Percentiles rank a stretch among this genome's conserved stretches.
These are phyloP conservation scores for Aschersonia sp. DNA, from an alignment of 2,329 filamentous ascomycete genomes.

Conservation along the genomic window DNA sequence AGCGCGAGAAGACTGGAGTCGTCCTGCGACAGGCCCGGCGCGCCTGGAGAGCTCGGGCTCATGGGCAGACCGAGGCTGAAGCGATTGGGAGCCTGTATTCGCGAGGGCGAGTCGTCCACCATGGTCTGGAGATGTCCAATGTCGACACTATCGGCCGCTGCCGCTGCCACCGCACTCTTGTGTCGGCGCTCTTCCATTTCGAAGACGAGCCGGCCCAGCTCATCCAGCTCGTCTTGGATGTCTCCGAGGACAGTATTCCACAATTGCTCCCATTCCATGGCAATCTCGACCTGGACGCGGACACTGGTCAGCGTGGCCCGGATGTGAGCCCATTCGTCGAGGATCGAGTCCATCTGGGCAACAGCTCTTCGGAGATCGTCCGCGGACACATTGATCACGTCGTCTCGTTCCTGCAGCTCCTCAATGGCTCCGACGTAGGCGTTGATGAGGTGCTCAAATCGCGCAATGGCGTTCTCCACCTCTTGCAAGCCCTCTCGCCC, in stretches of 20 bases:
- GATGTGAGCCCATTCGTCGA: slow-evolving; percentile 74
- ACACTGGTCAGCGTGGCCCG: slow-evolving; percentile 63
- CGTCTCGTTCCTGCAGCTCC: slow-evolving; percentile 63
- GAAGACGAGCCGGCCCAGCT: slow-evolving; percentile 69
- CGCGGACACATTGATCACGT: slow-evolving; percentile 57
- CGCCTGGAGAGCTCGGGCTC: slow-evolving; percentile 44
- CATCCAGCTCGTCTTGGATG: slow-evolving; percentile 76
- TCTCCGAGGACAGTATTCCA: slow-evolving; percentile 91
- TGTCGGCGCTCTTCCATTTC: slow-evolving; percentile 97
- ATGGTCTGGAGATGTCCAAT: slow-evolving; percentile 87
- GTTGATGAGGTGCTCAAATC: slow-evolving; percentile 80
- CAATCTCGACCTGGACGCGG: slow-evolving; percentile 85
- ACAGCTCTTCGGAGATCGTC: slow-evolving; percentile 65
- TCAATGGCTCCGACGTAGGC: slow-evolving; percentile 94
- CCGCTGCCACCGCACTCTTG: slow-evolving; percentile 52
- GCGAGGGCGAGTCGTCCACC: slow-evolving; percentile 67
- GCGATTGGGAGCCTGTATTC: slow-evolving; percentile 44
- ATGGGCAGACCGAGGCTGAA: slow-evolving; percentile 55
- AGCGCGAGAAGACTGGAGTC: slow-evolving; percentile 79
- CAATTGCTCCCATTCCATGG: slow-evolving; percentile 98
- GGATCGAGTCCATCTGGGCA: slow-evolving; percentile 75
- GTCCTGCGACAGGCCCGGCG: slow-evolving; percentile 51
- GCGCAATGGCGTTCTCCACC: slow-evolving; percentile 58
- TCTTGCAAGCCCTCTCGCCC: slow-evolving; percentile 68
- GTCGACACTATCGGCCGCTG: slow-evolving; percentile 53